Evolutionary conservation across 2,329 filamentous ascomycete genomes (phyloP), one percentile per base, ranked within the genome.

Genomic region (Diplodia scrobiculata): DNA sequence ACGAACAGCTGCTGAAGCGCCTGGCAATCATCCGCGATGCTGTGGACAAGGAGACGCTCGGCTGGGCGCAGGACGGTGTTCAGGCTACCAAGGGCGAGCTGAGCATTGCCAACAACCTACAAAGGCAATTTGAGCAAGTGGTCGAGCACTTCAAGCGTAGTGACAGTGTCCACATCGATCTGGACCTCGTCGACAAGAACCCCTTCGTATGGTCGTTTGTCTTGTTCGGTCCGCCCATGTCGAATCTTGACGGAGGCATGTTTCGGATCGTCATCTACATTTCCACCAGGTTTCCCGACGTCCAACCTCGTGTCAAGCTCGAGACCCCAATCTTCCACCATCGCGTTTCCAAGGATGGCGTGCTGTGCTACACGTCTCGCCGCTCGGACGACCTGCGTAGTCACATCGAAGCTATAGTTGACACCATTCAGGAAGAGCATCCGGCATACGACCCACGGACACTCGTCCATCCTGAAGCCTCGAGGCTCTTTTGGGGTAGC

Each of bases 211-310:
- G 95, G 95, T 78, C 84, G 21, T 76, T 98, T 67, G 95, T 91
- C 1, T 93, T 97, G 75, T 96, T 97, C 74, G 95, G 95, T 29
- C 86, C 89, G 65, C 91, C 92, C 0, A 96, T 95, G 89, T 96
- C 92, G 5, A 92, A 96, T 71, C 85, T 98, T 1, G 94, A 98
- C 71, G 94, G 93, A 17, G 92, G 94, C 1, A 85, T 98, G 68
- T 94, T 98, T 80, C 87, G 86, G 68, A 89, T 97, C 76, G 89
- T 84, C 72, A 83, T 98, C 65, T 83, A 83, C 72, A 89, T 98
- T 72, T 96, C 92, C 72, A 89, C 91, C 5, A 86, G 87, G 5
- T 98, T 97, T 73, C 95, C 95, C 0, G 87, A 91, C 48, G 91
- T 96, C 71, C 91, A 97, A 72, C 95, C 94, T 27, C 88, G 94